A percentile compares a stretch with the other conserved stretches of the same genome.
phyloP scores from a whole-genome alignment of 164 flowering plant species.

The Buxus sempervirens region DNA sequence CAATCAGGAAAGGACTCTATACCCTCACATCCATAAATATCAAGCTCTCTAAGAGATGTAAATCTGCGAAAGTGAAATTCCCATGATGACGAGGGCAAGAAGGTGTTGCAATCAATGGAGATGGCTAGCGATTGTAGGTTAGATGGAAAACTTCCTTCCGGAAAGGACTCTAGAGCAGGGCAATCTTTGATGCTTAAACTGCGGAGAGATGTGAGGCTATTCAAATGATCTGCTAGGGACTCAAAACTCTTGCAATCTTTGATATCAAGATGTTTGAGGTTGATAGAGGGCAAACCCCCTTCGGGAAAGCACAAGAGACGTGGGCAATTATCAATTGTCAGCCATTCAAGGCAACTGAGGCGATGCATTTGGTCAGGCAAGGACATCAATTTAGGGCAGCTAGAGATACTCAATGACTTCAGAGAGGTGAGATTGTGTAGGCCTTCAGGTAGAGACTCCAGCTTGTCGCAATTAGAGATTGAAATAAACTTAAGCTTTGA shows the following conservation, averaged over 20 bases:
- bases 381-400: too few relatives aligned
- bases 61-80: not conserved
- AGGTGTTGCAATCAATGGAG: not conserved
- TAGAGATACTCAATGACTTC: not conserved
- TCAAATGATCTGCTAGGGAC: constrained; percentile 8
- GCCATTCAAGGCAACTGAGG: not conserved
- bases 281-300: not conserved
- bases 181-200: constrained; percentile 2
- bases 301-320: not conserved
- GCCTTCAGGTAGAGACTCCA: not conserved
- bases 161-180: constrained; percentile 13
- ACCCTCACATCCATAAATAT: not conserved
- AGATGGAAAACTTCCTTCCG: constrained; percentile 11
- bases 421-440: not conserved
- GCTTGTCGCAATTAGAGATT: not conserved
- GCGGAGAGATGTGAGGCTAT: constrained; percentile 8
- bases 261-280: constrained; percentile 8
- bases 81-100: too few relatives aligned
- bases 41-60: not conserved
- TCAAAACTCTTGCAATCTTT: constrained; percentile 6
- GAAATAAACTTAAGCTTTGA: not conserved
- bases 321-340: not conserved
- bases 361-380: not conserved
- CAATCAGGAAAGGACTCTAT: not conserved
- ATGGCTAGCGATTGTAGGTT: constrained; percentile 10